Percentiles rank a stretch among this genome's conserved stretches.
These are phyloP conservation scores for Crataegus laevigata DNA, from an alignment of 306 rosid genomes.

Conservation along the genomic window DNA sequence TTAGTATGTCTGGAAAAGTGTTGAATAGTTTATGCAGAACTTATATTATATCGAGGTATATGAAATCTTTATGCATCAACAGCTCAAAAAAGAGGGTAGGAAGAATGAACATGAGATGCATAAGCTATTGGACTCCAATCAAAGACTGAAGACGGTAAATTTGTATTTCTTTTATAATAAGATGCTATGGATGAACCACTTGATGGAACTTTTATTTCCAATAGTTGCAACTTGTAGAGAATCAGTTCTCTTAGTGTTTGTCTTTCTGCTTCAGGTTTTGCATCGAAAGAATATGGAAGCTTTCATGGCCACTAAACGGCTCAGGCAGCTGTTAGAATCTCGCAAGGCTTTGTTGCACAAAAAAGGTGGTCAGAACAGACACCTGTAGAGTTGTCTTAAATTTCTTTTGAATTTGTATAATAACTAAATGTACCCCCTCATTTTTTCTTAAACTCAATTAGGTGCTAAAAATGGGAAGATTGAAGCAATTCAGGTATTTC, in stretches of 20 bases:
- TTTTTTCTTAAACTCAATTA: constrained; percentile 26
- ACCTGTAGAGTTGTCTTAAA: not conserved
- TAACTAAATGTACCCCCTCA: not conserved
- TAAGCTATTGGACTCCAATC: constrained; percentile 57
- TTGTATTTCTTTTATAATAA: not conserved
- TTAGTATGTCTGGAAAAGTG: not conserved
- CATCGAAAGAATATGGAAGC: constrained; percentile 91
- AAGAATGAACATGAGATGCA: constrained; percentile 46
- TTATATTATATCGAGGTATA: not conserved
- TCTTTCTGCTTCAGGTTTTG: constrained; percentile 50
- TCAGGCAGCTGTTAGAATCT: constrained; percentile 55
- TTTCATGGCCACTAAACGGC: constrained; percentile 53
- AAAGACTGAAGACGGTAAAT: constrained; percentile 67
- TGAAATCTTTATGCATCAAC: constrained; percentile 23
- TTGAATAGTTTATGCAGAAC: not conserved
- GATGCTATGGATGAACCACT: not conserved
- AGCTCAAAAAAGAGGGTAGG: constrained; percentile 79
- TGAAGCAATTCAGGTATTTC: constrained; percentile 55
- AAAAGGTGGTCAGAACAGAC: constrained; percentile 40
- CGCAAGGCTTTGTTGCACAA: constrained; percentile 48
- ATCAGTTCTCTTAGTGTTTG: constrained; percentile 6
- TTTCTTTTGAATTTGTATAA: not conserved
- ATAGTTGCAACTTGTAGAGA: not conserved
- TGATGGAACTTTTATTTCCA: not conserved
- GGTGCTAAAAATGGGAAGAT: constrained; percentile 46